These are phyloP conservation scores for Claviceps purpurea DNA, from an alignment of 2,329 filamentous ascomycete species.

Conservation along the genomic window DNA sequence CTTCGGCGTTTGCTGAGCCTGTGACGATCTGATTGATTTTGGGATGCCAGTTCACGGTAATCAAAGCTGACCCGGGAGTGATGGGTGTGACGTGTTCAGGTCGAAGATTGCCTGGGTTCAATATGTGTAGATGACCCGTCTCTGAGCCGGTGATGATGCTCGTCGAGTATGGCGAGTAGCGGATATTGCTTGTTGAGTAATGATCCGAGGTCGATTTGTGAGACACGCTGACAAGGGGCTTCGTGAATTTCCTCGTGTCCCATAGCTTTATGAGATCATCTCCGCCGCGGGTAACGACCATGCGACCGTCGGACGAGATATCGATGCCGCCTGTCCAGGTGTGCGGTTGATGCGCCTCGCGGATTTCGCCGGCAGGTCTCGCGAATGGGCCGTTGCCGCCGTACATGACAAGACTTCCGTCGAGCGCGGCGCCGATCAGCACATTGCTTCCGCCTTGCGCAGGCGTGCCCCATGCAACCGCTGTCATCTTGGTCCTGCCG, in stretches of 20 bases:
- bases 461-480: slow-evolving; percentile 72
- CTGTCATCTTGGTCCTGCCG: slow-evolving; percentile 85
- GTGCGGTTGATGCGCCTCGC: slow-evolving; percentile 65
- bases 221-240: slow-evolving; percentile 64
- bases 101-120: slow-evolving; percentile 82
- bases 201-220: slow-evolving; percentile 74
- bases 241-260: slow-evolving; percentile 93
- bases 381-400: slow-evolving; percentile 75
- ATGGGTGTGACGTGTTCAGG: slow-evolving; percentile 77
- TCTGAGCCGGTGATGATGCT: slow-evolving; percentile 82
- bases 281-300: slow-evolving; percentile 81
- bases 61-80: slow-evolving; percentile 71
- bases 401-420: slow-evolving; percentile 88
- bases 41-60: slow-evolving; percentile 80
- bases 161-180: slow-evolving; percentile 72
- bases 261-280: slow-evolving; percentile 91
- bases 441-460: slow-evolving; percentile 66
- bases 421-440: slow-evolving; percentile 69
- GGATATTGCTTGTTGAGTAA: slow-evolving; percentile 75
- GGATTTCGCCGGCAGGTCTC: slow-evolving; percentile 69
- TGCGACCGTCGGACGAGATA: slow-evolving; percentile 78
- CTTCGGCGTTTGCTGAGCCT: slow-evolving; percentile 81
- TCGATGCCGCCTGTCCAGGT: slow-evolving; percentile 91
- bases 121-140: slow-evolving; percentile 75
- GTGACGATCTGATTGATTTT: slow-evolving; percentile 95